Base-by-base conservation (phyloP, 768 basidiomycete genomes). In the Russula griseocarnosa region DNA sequence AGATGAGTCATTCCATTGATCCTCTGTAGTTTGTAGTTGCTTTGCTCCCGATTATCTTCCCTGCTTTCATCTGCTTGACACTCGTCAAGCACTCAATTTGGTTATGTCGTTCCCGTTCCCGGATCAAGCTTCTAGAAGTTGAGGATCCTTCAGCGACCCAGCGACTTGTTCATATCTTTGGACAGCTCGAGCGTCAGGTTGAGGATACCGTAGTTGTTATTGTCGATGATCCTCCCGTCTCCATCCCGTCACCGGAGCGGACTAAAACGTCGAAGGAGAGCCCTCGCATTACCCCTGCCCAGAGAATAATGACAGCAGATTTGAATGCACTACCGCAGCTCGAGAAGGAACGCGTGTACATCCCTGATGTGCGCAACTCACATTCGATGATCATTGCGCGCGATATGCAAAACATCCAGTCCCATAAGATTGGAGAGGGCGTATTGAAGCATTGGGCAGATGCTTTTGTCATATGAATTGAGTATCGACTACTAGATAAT, bases 381-480 rank as follows among this genome's bases (percentile, higher is more conserved):
- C 91, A 94, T 74, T 88, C 81, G 5, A 77, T 82, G 61, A 87
- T 94, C 66, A 77, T 93, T 11, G 85, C 82, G 71, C 78, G 91
- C 50, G 89, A 92, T 66, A 73, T 84, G 59, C 78, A 84, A 70
- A 75, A 78, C 36, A 88, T 88, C 71, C 75, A 81, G 66, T 66
- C 73, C 14, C 87, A 91, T 68, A 74, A 78, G 42, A 71, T 74
- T 42, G 91, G 91, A 20, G 83, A 85, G 70, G 82, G 83, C 40
- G 80, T 92, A 3, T 55, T 93, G 38, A 79, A 81, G 64, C 87
- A 91, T 72, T 89, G 88, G 86, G 87, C 86, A 10, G 79, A 83
- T 62, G 77, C 81, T 26, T 86, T 90, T 58, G 71, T 81, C 22
- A 13, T 83, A 32, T 82, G 67, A 56, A 47, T 26, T 10, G 54